Base-by-base conservation (phyloP, 2,329 filamentous ascomycete genomes). In the Daldinia eschscholtzii region DNA sequence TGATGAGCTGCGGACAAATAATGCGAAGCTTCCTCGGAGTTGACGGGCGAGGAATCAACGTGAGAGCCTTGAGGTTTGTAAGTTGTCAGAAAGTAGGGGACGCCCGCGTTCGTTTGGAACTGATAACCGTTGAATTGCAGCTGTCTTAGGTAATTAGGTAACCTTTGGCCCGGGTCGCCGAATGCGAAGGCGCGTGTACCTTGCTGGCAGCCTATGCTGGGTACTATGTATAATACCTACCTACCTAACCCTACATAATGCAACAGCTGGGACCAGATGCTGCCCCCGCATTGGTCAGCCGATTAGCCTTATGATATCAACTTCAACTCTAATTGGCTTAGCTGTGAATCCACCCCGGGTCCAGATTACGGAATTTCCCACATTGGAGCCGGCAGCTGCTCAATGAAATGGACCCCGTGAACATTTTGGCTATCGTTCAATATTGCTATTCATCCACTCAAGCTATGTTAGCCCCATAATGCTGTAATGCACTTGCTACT, bases 231-330 rank as follows among this genome's bases (percentile, higher is more conserved):
- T 13, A 50, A 30, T 50, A 44, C 15, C 15, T 46, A 52, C 46
- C n/a, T n/a, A n/a, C n/a, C n/a, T n/a, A n/a, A n/a, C n/a, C 46
- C 46, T 52, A 33, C 46, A 33, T 52, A 33, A 52, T 52, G 46
- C 28, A 55, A 57, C 48, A 69, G 58, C 41, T 56, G 46, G 53
- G 37, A 48, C 35, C 23, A 52, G 6, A 59, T 28, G 48, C 46
- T 52, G 41, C 44, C 56, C 23, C 61, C 55, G 48, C 58, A 68
- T 63, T 65, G 63, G 69, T 67, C 69, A 69, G 63, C 44, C 35
- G 68, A 66, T 52, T 64, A 64, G 68, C 68, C 68, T 64, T 59
- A 56, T 39, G 44, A 59, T 64, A 70, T 55, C 52, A 39, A 65
- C 50, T 57, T 50, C 30, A 9, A 12, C 13, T 57, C 4, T 64